Percentiles rank a stretch among this genome's conserved stretches.
Conservation (phyloP, 306 rosid genomes). For the Pterocarpus santalinus region DNA sequence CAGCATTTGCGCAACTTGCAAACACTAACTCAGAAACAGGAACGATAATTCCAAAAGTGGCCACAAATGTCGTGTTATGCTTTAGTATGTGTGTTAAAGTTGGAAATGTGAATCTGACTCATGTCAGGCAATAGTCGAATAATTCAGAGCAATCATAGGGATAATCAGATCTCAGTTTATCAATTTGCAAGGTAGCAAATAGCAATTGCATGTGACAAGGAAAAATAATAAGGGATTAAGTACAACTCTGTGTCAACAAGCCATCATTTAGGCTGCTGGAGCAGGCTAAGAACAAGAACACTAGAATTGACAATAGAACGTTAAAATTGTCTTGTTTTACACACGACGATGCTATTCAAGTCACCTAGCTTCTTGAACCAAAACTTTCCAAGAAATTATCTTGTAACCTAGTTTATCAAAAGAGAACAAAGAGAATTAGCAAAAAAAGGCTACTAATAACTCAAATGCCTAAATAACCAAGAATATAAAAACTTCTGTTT, state of each 20-base stretch:
- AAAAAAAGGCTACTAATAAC: background rate
- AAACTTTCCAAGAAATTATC: background rate
- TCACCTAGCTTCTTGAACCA: background rate
- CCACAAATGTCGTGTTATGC: slow-evolving; percentile 41
- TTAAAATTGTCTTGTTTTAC: background rate
- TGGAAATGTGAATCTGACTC: slow-evolving; percentile 31
- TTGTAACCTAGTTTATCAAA: background rate
- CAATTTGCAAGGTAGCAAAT: slow-evolving; percentile 4
- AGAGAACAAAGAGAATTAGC: background rate
- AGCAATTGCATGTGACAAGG: slow-evolving; percentile 17
- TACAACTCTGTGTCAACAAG: background rate
- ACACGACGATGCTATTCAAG: background rate
- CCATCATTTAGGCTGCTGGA: background rate
- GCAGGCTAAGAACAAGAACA: slow-evolving; percentile 4
- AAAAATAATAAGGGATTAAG: background rate
- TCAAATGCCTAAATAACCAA: slow-evolving; percentile 29
- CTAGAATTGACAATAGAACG: background rate
- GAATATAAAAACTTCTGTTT: background rate
- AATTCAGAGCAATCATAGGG: slow-evolving; percentile 33
- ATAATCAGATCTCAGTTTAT: slow-evolving; percentile 37
- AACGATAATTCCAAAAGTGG: slow-evolving; percentile 47
- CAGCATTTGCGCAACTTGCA: slow-evolving; percentile 22
- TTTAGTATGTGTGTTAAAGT: background rate
- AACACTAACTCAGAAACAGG: slow-evolving; percentile 37
- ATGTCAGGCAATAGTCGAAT: slow-evolving; percentile 44